Evolutionary conservation across 148 eudicot genomes (phyloP).

Genomic region (Vaccinium darrowii): DNA sequence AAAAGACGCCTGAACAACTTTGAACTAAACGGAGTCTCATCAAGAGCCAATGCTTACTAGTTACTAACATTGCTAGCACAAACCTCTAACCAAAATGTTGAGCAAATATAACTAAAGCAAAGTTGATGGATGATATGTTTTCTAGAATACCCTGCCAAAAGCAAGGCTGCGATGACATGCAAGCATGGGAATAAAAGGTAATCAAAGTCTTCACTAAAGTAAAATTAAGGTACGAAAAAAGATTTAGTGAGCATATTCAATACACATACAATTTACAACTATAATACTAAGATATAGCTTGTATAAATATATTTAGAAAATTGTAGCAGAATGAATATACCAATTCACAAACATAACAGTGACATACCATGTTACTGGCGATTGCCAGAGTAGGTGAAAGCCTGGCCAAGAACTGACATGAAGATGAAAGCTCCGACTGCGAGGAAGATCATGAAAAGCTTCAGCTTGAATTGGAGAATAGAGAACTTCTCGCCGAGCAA

Average conservation of each 20-base stretch:
- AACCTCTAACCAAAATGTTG: neutral
- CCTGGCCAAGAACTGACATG: slow-evolving; percentile 59
- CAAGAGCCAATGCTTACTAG: neutral
- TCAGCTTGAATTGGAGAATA: neutral
- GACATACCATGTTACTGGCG: slow-evolving; percentile 68
- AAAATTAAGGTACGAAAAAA: neutral
- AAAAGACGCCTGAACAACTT: slow-evolving; percentile 16
- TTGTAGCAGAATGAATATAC: neutral
- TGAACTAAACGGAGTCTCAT: slow-evolving; percentile 1
- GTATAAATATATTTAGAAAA: neutral
- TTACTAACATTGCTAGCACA: neutral
- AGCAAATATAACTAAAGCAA: neutral
- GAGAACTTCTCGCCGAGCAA: slow-evolving; percentile 20
- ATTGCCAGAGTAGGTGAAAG: slow-evolving; percentile 49
- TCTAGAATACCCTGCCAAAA: neutral
- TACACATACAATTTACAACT: neutral
- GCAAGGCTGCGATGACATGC: neutral
- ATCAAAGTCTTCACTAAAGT: neutral
- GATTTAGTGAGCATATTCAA: neutral
- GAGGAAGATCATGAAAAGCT: slow-evolving; percentile 19
- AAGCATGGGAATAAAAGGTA: neutral
- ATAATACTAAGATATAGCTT: neutral
- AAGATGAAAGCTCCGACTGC: slow-evolving; percentile 52
- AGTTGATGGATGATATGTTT: neutral
- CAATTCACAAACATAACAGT: slow-evolving; percentile 10